Evolutionary conservation across 192 early-diverging fungal genomes (phyloP).

Genomic region (Globomyces pollinis-pini): DNA sequence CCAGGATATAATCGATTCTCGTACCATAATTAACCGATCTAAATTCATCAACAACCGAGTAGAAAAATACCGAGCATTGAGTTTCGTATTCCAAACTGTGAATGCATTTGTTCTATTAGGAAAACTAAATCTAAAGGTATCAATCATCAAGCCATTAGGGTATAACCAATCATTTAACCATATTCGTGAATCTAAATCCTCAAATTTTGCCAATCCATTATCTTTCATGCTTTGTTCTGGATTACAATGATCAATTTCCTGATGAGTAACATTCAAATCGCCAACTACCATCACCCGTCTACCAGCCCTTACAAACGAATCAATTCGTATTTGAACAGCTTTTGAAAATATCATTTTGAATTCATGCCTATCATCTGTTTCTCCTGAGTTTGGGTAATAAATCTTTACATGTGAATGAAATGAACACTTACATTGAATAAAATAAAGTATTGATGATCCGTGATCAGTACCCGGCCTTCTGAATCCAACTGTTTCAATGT

Average conservation of each 20-base stretch:
- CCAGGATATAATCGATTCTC: conserved; percentile 69
- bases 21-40: conserved; percentile 57
- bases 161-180: conserved; percentile 60
- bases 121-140: conserved; percentile 58
- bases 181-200: conserved; percentile 42
- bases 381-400: conserved; percentile 19
- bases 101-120: conserved; percentile 40
- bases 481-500: conserved; percentile 49
- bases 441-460: conserved; percentile 69
- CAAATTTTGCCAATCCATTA: conserved; percentile 25
- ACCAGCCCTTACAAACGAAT: conserved; percentile 1
- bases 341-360: conserved; percentile 25
- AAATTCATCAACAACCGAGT: too few species aligned
- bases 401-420: not conserved
- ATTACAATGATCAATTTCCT: conserved; percentile 66
- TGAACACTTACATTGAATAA: conserved; percentile 47
- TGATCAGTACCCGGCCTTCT: conserved; percentile 64
- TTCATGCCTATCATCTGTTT: not conserved
- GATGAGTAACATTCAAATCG: conserved; percentile 54
- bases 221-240: conserved; percentile 33
- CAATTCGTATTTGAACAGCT: conserved; percentile 13
- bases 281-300: conserved; percentile 23
- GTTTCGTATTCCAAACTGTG: conserved; percentile 65
- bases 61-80: conserved; percentile 3
- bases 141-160: conserved; percentile 44